Percentiles rank a stretch among this genome's conserved stretches.
Evolutionary conservation across 2,329 filamentous ascomycete genomes (phyloP).

Genomic region (Coniochaeta ligniaria): DNA sequence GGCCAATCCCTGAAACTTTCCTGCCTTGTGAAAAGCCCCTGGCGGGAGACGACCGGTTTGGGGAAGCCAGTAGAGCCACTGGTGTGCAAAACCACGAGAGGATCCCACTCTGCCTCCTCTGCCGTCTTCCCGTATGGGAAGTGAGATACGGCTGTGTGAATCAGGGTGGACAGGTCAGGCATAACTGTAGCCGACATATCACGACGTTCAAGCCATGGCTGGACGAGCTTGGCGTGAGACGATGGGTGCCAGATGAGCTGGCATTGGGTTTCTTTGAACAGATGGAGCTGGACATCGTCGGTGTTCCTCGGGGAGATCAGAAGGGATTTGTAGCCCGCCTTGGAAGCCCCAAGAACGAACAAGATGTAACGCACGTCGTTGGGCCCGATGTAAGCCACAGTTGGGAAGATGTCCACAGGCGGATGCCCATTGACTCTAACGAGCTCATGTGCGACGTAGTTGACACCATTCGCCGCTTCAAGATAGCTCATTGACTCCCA

Average conservation of each 20-base stretch:
- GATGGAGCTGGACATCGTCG: constrained; percentile 33
- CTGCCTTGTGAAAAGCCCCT: constrained; percentile 27
- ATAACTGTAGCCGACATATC: constrained; percentile 24
- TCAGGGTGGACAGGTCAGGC: neutral
- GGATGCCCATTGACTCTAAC: constrained; percentile 18
- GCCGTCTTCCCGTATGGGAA: constrained; percentile 15
- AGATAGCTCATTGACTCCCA: constrained; percentile 29
- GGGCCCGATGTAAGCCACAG: constrained; percentile 37
- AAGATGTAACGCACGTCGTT: constrained; percentile 20
- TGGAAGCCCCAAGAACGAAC: constrained; percentile 17
- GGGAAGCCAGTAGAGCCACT: constrained; percentile 39
- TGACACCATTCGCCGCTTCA: constrained; percentile 30
- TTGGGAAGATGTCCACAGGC: constrained; percentile 20
- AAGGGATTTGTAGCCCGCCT: constrained; percentile 29
- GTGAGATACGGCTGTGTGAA: constrained; percentile 17
- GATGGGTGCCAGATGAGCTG: constrained; percentile 26
- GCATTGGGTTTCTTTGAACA: constrained; percentile 36
- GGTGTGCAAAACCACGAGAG: constrained; percentile 34
- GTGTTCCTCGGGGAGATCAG: constrained; percentile 39
- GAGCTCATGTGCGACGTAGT: constrained; percentile 28
- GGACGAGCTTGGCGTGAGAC: constrained; percentile 19
- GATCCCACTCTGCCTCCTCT: constrained; percentile 33
- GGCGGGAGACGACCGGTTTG: constrained; percentile 32
- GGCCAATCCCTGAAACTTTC: constrained; percentile 14
- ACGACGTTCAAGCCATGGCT: constrained; percentile 28